A percentile compares a stretch with the other conserved stretches of the same genome.
Evolutionary conservation across 169 alveolate genomes (phyloP).

Genomic region (Miamiensis avidus): DNA sequence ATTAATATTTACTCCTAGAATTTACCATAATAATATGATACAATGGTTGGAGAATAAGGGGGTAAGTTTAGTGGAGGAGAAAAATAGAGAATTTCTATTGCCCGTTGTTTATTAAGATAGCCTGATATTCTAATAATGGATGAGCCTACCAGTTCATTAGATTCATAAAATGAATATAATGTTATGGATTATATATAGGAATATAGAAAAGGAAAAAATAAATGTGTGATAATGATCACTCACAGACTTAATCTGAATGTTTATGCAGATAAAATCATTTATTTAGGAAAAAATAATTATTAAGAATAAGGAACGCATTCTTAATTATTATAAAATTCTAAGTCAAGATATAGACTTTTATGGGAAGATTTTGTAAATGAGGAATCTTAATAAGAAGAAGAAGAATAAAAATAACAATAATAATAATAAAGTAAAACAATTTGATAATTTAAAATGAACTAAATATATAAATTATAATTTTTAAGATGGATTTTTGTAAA

Average conservation of each 20-base stretch:
- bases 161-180: slow-evolving; percentile 27
- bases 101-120: slow-evolving; percentile 33
- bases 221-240: slow-evolving; percentile 30
- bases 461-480: too few relatives aligned
- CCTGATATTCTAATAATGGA: slow-evolving; percentile 29
- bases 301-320: slow-evolving; percentile 31
- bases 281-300: slow-evolving; percentile 19
- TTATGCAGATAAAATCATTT: slow-evolving; percentile 27
- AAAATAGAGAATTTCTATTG: slow-evolving; percentile 36
- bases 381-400: neutral
- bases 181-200: slow-evolving; percentile 26
- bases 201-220: slow-evolving; percentile 12
- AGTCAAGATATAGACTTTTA: neutral
- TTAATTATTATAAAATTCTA: neutral
- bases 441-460: too few relatives aligned
- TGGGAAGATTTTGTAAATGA: neutral
- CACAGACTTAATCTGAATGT: slow-evolving; percentile 41
- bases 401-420: neutral
- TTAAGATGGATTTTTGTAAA: too few relatives aligned
- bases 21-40: slow-evolving; percentile 65
- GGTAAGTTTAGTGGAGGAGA: slow-evolving; percentile 78
- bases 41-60: slow-evolving; percentile 75
- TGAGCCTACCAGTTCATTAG: slow-evolving; percentile 46
- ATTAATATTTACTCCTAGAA: slow-evolving; percentile 35
- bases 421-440: too few relatives aligned